phyloP scores from a whole-genome alignment of 176 grass and related monocot genomes.

The Eragrostis curvula region DNA sequence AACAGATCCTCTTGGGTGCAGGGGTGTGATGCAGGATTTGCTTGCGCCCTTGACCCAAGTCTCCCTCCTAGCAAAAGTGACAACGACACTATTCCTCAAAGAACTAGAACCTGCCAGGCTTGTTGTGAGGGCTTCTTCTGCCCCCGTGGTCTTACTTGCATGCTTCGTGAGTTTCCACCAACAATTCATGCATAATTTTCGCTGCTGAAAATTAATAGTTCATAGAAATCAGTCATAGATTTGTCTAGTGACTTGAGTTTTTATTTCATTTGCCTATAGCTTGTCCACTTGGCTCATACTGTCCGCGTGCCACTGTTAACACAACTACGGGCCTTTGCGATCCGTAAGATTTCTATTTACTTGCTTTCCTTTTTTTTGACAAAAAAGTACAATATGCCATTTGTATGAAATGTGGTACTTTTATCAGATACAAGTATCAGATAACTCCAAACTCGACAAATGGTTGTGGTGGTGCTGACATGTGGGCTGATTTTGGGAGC shows the following conservation, averaged over 20 bases:
- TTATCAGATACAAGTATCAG: conserved; percentile 85
- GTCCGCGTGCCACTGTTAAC: conserved; percentile 66
- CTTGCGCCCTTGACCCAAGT: conserved; percentile 32
- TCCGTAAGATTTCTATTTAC: conserved; percentile 69
- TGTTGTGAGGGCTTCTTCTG: conserved; percentile 97
- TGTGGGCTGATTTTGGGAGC: conserved; percentile 74
- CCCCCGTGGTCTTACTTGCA: conserved; percentile 83
- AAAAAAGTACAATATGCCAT: background rate
- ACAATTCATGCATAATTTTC: background rate
- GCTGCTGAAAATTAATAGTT: background rate
- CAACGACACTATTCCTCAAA: conserved; percentile 31
- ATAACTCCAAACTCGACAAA: conserved; percentile 52
- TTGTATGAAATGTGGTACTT: conserved; percentile 2
- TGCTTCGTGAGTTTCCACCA: conserved; percentile 69
- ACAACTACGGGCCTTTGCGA: conserved; percentile 72
- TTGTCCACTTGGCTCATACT: conserved; percentile 89
- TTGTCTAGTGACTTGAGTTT: conserved; percentile 10
- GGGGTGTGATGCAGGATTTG: conserved; percentile 83
- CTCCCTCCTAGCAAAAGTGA: background rate
- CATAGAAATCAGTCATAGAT: background rate
- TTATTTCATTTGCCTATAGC: conserved; percentile 49
- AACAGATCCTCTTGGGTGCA: conserved; percentile 63
- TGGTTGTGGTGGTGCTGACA: conserved; percentile 74
- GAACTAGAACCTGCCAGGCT: conserved; percentile 45
- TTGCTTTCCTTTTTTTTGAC: conserved; percentile 7